A percentile compares a stretch with the other conserved stretches of the same genome.
Evolutionary conservation across 495 filamentous ascomycete species (phyloP).

Genomic region (Aspergillus bridgeri): DNA sequence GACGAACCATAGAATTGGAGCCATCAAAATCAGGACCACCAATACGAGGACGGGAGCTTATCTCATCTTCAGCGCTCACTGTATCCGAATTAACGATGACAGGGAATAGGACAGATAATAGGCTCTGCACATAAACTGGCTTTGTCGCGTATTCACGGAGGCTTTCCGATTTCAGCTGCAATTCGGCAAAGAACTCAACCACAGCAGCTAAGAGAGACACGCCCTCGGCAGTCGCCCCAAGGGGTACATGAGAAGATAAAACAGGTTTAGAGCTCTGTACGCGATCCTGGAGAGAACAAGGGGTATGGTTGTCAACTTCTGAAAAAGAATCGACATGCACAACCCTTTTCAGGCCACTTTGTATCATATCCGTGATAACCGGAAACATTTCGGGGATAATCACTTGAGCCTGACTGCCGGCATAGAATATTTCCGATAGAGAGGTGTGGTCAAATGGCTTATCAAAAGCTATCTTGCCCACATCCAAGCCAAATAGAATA

Average conservation of each 20-base stretch:
- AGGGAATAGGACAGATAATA: slow-evolving; percentile 78
- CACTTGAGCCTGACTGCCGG: slow-evolving; percentile 54
- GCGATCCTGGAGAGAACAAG: slow-evolving; percentile 10
- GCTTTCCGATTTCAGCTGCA: slow-evolving; percentile 65
- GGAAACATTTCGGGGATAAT: slow-evolving; percentile 75
- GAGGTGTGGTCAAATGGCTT: slow-evolving; percentile 68
- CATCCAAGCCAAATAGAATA: slow-evolving; percentile 79
- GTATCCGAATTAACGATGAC: slow-evolving; percentile 79
- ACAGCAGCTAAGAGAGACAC: slow-evolving; percentile 61
- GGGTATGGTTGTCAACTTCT: background rate
- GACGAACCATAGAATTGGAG: slow-evolving; percentile 75
- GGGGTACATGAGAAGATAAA: slow-evolving; percentile 13
- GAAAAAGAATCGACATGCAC: slow-evolving; percentile 11
- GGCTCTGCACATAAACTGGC: slow-evolving; percentile 72
- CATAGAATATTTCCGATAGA: slow-evolving; percentile 65
- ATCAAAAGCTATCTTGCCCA: slow-evolving; percentile 69
- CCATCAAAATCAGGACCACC: slow-evolving; percentile 80
- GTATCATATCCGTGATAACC: slow-evolving; percentile 85
- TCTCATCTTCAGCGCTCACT: slow-evolving; percentile 75
- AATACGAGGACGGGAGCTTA: slow-evolving; percentile 62
- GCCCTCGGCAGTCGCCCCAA: slow-evolving; percentile 15
- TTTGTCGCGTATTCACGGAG: slow-evolving; percentile 79
- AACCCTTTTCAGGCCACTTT: slow-evolving; percentile 64
- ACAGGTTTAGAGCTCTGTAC: slow-evolving; percentile 10
- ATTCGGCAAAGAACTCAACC: slow-evolving; percentile 72